Conservation (phyloP, 2,329 filamentous ascomycete species). For the Cladosporium sphaerospermum region DNA sequence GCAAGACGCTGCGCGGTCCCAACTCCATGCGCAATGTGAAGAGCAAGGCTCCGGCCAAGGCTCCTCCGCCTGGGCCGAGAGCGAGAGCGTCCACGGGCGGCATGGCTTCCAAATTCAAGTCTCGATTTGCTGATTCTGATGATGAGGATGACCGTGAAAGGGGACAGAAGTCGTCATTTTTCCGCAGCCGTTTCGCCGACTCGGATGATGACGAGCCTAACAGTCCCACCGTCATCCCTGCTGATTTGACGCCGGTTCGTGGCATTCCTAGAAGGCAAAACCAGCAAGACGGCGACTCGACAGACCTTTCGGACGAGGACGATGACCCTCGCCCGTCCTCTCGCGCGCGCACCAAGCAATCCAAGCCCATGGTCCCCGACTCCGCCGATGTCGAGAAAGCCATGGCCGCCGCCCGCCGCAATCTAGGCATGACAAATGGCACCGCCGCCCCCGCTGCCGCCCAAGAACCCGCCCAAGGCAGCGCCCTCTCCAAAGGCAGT, state of each 20-base stretch:
- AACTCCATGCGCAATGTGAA: conserved; percentile 4
- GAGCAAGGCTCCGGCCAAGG: conserved; percentile 1
- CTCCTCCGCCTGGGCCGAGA: neutral
- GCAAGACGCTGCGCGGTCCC: conserved; percentile 15
- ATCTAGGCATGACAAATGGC: conserved; percentile 25
- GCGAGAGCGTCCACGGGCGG: conserved; percentile 3
- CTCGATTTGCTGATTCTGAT: conserved; percentile 66
- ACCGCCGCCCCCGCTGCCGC: conserved; percentile 11
- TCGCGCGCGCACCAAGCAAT: conserved; percentile 40
- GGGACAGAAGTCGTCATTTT: conserved; percentile 25
- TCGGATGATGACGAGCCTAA: conserved; percentile 44
- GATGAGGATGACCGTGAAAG: conserved; percentile 43
- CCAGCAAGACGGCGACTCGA: conserved; percentile 52
- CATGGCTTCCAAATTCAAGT: conserved; percentile 30
- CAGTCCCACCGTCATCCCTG: conserved; percentile 24
- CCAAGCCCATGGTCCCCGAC: conserved; percentile 26
- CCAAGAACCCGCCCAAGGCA: conserved; percentile 23
- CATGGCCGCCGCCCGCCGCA: conserved; percentile 29
- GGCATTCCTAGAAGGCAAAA: conserved; percentile 53
- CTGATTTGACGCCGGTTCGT: conserved; percentile 47
- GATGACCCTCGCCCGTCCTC: conserved; percentile 29
- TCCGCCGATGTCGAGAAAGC: conserved; percentile 33
- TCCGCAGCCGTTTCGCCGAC: conserved; percentile 44
- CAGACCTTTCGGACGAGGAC: conserved; percentile 44
- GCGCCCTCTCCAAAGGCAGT: conserved; percentile 32